Percentiles rank a stretch among this genome's conserved stretches.
phyloP scores from a whole-genome alignment of 2,329 filamentous ascomycete genomes.

The Truncatella angustata region DNA sequence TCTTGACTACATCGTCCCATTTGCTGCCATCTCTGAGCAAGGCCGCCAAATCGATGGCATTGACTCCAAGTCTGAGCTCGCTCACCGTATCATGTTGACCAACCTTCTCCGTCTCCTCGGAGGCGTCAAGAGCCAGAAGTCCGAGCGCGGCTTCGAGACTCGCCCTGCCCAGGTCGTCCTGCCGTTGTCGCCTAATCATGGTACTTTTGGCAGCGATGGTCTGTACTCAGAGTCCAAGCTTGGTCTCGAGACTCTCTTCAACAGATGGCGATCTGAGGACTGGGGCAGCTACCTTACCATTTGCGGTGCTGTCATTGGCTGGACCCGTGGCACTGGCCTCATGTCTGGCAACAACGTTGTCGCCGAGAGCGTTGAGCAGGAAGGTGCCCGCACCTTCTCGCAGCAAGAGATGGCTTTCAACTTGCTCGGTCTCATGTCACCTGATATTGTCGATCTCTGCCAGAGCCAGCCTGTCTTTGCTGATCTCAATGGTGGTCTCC shows the following conservation, averaged over 20 bases:
- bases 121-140: conserved; percentile 87
- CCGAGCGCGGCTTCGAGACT: conserved; percentile 84
- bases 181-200: conserved; percentile 95
- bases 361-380: conserved; percentile 93
- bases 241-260: conserved; percentile 94
- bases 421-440: conserved; percentile 91
- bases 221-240: conserved; percentile 98
- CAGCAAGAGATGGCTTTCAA: conserved; percentile 99
- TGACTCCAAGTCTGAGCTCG: conserved; percentile 95
- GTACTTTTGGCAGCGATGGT: conserved; percentile 96
- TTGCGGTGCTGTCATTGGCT: conserved; percentile 96
- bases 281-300: conserved; percentile 98
- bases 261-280: conserved; percentile 95
- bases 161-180: conserved; percentile 95
- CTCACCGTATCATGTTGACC: conserved; percentile 98
- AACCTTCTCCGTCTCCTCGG: conserved; percentile 92
- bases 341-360: conserved; percentile 99
- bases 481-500: conserved; percentile 94
- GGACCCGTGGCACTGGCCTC: conserved; percentile 96
- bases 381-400: conserved; percentile 96
- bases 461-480: conserved; percentile 95
- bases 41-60: conserved; percentile 96
- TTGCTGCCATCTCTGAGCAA: conserved; percentile 96
- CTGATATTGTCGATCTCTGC: conserved; percentile 90
- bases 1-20: conserved; percentile 91